phyloP scores from a whole-genome alignment of 1,284 basidiomycete species.

The Melampsora americana region DNA sequence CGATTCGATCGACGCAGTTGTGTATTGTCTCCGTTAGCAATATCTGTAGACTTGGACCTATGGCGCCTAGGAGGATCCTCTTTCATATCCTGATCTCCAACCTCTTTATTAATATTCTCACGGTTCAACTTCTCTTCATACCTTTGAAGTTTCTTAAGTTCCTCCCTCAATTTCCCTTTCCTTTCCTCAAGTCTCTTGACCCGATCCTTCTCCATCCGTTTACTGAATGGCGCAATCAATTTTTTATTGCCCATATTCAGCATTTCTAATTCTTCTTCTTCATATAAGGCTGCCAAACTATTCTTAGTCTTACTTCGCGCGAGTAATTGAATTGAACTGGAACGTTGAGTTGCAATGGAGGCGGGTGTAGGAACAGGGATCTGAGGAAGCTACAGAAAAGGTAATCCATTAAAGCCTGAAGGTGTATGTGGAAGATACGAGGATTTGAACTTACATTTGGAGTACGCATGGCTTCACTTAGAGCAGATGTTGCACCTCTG shows the following conservation, averaged over 20 bases:
- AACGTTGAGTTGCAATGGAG: slow-evolving; percentile 7
- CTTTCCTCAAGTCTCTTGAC: slow-evolving; percentile 29
- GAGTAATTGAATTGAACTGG: slow-evolving; percentile 5
- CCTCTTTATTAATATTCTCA: not conserved
- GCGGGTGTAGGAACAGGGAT: slow-evolving; percentile 36
- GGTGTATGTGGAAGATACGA: not conserved
- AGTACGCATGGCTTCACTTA: slow-evolving; percentile 47
- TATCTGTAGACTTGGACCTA: slow-evolving; percentile 19
- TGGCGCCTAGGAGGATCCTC: not conserved
- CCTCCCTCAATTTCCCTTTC: slow-evolving; percentile 24
- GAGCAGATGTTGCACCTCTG: slow-evolving; percentile 51
- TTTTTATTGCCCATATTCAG: not conserved
- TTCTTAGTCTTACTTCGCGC: not conserved
- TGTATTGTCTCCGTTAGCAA: slow-evolving; percentile 3
- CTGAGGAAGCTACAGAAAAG: slow-evolving; percentile 11
- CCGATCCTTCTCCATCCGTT: slow-evolving; percentile 24
- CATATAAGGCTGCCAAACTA: slow-evolving; percentile 22
- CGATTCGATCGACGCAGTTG: slow-evolving; percentile 12
- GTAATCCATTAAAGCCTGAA: not conserved
- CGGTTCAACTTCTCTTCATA: slow-evolving; percentile 1
- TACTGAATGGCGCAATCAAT: slow-evolving; percentile 31
- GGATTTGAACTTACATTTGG: slow-evolving; percentile 14
- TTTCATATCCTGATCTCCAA: not conserved
- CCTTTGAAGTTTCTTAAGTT: slow-evolving; percentile 32
- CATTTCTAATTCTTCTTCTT: slow-evolving; percentile 37